phyloP scores from a whole-genome alignment of 148 eudicot species.

The Nyssa sinensis region DNA sequence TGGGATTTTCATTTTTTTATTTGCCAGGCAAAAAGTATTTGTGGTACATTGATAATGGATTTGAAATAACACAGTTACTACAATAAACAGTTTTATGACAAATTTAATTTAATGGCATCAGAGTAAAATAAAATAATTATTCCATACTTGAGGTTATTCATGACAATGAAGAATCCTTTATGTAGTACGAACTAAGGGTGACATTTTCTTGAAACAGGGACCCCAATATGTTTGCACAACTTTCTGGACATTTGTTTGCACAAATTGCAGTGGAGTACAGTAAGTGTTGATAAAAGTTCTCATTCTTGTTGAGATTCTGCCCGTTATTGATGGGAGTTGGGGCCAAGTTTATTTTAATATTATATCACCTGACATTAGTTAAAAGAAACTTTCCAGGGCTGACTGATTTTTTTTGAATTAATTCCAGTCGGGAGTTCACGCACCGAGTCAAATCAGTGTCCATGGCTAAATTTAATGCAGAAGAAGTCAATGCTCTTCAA shows the following conservation, averaged over 20 bases:
- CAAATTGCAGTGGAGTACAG: constrained; percentile 69
- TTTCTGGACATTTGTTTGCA: constrained; percentile 70
- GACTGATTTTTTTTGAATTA: not conserved
- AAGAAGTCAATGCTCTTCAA: constrained; percentile 55
- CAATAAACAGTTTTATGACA: not conserved
- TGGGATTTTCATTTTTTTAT: too few relatives aligned
- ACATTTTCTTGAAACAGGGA: constrained; percentile 36
- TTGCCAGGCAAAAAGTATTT: not conserved
- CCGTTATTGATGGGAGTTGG: not conserved
- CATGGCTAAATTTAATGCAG: constrained; percentile 56
- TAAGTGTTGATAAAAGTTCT: constrained; percentile 30
- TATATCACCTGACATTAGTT: not conserved
- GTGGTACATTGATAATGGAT: constrained; percentile 1
- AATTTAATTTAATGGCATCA: not conserved
- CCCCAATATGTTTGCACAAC: constrained; percentile 73
- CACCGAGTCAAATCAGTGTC: constrained; percentile 71
- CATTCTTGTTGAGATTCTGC: not conserved
- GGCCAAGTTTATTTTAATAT: not conserved
- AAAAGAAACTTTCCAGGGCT: not conserved
- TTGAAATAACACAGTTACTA: not conserved
- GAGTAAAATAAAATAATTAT: not conserved
- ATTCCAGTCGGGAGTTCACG: constrained; percentile 57
- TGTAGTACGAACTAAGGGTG: not conserved
- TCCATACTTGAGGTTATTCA: not conserved
- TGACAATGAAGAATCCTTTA: not conserved